Conservation (phyloP, 495 filamentous ascomycete species). For the Haplographium delicatum region DNA sequence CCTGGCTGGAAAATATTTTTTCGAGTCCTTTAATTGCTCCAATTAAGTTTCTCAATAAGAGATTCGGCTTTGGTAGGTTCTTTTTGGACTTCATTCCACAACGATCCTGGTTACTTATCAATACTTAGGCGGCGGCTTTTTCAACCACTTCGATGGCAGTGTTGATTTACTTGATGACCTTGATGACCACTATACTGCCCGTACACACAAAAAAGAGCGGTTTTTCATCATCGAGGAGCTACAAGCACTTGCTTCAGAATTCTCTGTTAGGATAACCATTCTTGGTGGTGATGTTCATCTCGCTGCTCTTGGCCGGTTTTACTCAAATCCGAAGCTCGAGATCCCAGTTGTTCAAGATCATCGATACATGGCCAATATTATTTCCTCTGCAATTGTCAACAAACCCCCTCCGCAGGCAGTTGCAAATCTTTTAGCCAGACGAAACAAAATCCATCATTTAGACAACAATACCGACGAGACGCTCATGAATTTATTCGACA, state of each 20-base stretch:
- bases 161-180: conserved; percentile 90
- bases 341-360: conserved; percentile 58
- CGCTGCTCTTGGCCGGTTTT: conserved; percentile 70
- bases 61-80: conserved; percentile 63
- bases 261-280: conserved; percentile 77
- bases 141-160: conserved; percentile 89
- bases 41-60: conserved; percentile 83
- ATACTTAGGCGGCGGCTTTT: conserved; percentile 60
- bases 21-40: conserved; percentile 76
- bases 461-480: conserved; percentile 83
- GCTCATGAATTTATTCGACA: conserved; percentile 77
- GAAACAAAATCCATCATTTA: conserved; percentile 93
- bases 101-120: conserved; percentile 9
- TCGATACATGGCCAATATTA: conserved; percentile 69
- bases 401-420: conserved; percentile 84
- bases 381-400: conserved; percentile 82
- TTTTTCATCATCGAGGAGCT: conserved; percentile 66
- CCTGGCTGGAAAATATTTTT: conserved; percentile 89
- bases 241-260: conserved; percentile 63
- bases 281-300: conserved; percentile 78
- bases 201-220: conserved; percentile 86
- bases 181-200: conserved; percentile 92
- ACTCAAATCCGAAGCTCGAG: conserved; percentile 58
- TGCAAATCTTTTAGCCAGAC: conserved; percentile 75
- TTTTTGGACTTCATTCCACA: not conserved